These are phyloP conservation scores for Penicillium coprophilum DNA, from an alignment of 495 filamentous ascomycete genomes.

Conservation along the genomic window DNA sequence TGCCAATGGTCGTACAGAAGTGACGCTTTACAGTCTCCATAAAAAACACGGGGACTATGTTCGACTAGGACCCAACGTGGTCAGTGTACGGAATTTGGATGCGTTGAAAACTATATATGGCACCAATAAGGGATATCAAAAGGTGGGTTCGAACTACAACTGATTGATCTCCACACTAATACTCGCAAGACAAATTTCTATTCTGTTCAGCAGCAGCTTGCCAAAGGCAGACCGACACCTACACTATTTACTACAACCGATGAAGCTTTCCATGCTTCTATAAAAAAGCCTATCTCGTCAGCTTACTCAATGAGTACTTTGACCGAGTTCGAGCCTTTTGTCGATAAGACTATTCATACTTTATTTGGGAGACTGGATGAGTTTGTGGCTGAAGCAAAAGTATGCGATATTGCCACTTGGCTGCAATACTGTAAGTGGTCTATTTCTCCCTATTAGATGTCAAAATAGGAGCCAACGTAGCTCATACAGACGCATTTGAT, in stretches of 20 bases:
- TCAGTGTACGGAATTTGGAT: conserved; percentile 48
- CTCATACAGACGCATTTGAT: not conserved
- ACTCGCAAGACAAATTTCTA: conserved; percentile 33
- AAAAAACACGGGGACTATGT: conserved; percentile 54
- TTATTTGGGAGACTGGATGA: not conserved
- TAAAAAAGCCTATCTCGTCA: not conserved
- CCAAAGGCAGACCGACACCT: not conserved
- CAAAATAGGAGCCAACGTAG: not conserved
- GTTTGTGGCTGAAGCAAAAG: not conserved
- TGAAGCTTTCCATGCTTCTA: not conserved
- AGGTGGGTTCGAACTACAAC: conserved; percentile 2
- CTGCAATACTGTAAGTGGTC: not conserved
- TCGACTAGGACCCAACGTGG: conserved; percentile 56
- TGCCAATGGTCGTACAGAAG: not conserved
- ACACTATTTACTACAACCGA: not conserved
- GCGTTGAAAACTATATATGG: conserved; percentile 29
- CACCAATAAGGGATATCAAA: conserved; percentile 21
- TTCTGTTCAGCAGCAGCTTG: conserved; percentile 15
- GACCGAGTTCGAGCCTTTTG: not conserved
- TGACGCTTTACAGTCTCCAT: conserved; percentile 38
- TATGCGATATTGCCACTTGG: not conserved
- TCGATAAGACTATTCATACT: not conserved
- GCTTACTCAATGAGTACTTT: not conserved
- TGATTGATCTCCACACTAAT: not conserved
- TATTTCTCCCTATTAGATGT: not conserved